These are phyloP conservation scores for Tilletia setariae DNA, from an alignment of 1,284 basidiomycete genomes.

Conservation along the genomic window DNA sequence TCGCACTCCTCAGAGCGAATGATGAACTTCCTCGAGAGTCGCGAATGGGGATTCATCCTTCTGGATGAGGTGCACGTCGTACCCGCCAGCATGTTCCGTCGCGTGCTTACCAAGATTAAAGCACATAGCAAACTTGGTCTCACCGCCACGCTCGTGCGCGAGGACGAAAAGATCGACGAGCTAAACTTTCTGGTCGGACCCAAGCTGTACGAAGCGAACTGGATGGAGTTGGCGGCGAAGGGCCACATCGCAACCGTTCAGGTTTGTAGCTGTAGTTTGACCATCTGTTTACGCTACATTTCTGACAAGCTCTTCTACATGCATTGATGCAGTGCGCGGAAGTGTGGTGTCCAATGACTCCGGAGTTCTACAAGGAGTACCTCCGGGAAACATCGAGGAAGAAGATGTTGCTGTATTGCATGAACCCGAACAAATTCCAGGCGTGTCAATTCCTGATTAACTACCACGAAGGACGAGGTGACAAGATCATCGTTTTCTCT, in stretches of 20 bases:
- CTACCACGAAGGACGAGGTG: constrained; percentile 94
- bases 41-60: constrained; percentile 54
- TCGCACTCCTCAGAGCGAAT: constrained; percentile 54
- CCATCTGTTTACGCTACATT: constrained; percentile 4
- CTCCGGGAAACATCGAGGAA: constrained; percentile 86
- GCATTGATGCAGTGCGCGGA: constrained; percentile 72
- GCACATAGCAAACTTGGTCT: constrained; percentile 52
- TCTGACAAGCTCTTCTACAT: not conserved
- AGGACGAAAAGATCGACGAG: constrained; percentile 98
- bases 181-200: constrained; percentile 99
- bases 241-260: constrained; percentile 99
- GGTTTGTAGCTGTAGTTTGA: constrained; percentile 37
- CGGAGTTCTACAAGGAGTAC: constrained; percentile 99
- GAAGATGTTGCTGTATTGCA: constrained; percentile 94
- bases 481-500: constrained; percentile 99
- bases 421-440: constrained; percentile 99
- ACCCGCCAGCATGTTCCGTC: constrained; percentile 54
- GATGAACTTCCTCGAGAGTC: constrained; percentile 54
- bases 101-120: constrained; percentile 54
- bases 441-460: constrained; percentile 98
- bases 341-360: constrained; percentile 99
- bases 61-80: constrained; percentile 54
- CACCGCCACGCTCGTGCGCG: constrained; percentile 82
- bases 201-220: constrained; percentile 98
- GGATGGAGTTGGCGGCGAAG: constrained; percentile 99